Conservation (phyloP, 257 asterid species). For the Nicotiana knightiana region DNA sequence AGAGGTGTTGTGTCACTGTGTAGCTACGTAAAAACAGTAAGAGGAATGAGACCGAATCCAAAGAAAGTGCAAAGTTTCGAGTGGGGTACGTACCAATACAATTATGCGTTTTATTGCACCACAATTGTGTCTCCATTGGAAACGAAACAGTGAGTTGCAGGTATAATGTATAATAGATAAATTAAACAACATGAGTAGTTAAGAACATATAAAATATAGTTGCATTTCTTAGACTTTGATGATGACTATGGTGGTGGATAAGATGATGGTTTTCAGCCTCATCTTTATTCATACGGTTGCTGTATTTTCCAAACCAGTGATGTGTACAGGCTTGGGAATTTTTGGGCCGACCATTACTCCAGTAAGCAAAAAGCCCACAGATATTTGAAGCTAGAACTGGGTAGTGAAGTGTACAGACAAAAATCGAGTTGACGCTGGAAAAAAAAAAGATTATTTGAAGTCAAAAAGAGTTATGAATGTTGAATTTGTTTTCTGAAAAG, state of each 20-base stretch:
- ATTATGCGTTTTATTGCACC: constrained; percentile 14
- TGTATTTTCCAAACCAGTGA: neutral
- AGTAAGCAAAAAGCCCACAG: neutral
- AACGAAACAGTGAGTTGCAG: neutral
- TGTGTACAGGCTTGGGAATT: neutral
- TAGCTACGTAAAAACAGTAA: neutral
- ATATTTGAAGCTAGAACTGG: neutral
- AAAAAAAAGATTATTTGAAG: neutral
- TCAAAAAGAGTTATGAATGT: neutral
- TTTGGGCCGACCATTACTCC: neutral
- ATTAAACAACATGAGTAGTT: neutral
- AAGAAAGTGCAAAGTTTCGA: constrained; percentile 11
- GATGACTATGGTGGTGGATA: neutral
- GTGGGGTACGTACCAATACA: neutral
- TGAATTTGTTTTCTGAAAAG: neutral
- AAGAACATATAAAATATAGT: neutral
- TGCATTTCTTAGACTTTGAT: neutral
- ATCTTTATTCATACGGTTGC: neutral
- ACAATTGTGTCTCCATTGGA: constrained; percentile 17
- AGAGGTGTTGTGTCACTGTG: neutral
- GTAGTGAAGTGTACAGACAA: neutral
- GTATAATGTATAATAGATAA: neutral
- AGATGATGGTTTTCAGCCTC: constrained; percentile 7
- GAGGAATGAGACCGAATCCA: neutral
- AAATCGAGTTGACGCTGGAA: neutral